Conservation (phyloP, 2,329 filamentous ascomycete species). For the Macrophomina tecta region DNA sequence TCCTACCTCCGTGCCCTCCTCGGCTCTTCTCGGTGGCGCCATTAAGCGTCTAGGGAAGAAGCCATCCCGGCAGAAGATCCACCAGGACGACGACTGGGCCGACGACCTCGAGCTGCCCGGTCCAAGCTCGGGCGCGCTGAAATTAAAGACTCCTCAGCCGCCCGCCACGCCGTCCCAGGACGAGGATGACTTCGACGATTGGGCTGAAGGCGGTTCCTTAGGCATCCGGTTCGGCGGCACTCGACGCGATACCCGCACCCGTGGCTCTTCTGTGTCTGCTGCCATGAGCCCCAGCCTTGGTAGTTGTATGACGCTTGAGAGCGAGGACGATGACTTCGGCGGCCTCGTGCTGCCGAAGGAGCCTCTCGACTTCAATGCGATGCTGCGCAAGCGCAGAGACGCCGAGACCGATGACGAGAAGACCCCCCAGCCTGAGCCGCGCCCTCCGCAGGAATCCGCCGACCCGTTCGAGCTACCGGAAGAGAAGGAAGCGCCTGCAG, state of each 20-base stretch:
- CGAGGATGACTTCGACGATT: slow-evolving; percentile 71
- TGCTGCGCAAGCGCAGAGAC: slow-evolving; percentile 73
- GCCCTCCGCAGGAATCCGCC: not conserved
- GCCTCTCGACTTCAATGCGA: slow-evolving; percentile 80
- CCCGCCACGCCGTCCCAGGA: slow-evolving; percentile 45
- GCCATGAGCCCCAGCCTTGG: slow-evolving; percentile 91
- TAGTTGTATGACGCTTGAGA: slow-evolving; percentile 89
- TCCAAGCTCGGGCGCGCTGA: slow-evolving; percentile 44
- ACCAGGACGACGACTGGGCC: slow-evolving; percentile 58
- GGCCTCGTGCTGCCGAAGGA: slow-evolving; percentile 86
- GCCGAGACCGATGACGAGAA: slow-evolving; percentile 40
- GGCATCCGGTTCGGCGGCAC: slow-evolving; percentile 91
- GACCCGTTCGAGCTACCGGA: slow-evolving; percentile 1
- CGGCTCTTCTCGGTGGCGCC: slow-evolving; percentile 87
- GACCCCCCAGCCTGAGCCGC: slow-evolving; percentile 23
- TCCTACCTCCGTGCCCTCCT: slow-evolving; percentile 83
- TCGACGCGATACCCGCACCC: slow-evolving; percentile 74
- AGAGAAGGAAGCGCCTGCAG: slow-evolving; percentile 28
- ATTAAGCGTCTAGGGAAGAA: slow-evolving; percentile 83
- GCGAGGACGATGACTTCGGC: slow-evolving; percentile 89
- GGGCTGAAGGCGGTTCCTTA: slow-evolving; percentile 93
- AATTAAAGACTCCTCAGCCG: slow-evolving; percentile 51
- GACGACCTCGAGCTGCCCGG: slow-evolving; percentile 56
- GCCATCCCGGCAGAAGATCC: slow-evolving; percentile 51
- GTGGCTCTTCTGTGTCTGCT: slow-evolving; percentile 86